Percentiles rank a stretch among this genome's conserved stretches.
phyloP scores from a whole-genome alignment of 306 rosid species.

The Cercis canadensis region DNA sequence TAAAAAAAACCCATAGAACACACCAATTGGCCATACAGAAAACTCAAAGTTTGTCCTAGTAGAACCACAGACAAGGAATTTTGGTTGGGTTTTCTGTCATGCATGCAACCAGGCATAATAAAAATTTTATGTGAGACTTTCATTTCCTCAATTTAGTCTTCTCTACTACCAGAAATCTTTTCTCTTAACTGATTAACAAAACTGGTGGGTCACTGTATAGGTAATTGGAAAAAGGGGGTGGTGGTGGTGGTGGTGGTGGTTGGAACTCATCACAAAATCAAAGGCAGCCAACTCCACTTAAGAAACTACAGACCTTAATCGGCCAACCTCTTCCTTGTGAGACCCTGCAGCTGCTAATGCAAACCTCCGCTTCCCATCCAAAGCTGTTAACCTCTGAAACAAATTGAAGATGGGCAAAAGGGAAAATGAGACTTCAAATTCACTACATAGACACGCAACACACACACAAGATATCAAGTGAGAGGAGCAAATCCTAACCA shows the following conservation, averaged over 20 bases:
- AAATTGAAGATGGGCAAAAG: conserved; percentile 28
- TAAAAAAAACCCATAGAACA: background rate
- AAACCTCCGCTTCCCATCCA: conserved; percentile 94
- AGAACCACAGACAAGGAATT: background rate
- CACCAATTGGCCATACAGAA: conserved; percentile 13
- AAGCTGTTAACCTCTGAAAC: conserved; percentile 86
- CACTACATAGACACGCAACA: too few relatives aligned
- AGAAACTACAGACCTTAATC: conserved; percentile 69
- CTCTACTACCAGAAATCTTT: background rate
- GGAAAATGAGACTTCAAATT: conserved; percentile 20
- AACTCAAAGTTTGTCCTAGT: background rate
- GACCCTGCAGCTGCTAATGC: conserved; percentile 95
- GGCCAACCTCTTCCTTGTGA: conserved; percentile 93
- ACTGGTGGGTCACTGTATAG: background rate
- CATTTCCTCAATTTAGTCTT: background rate
- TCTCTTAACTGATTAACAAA: conserved; percentile 13
- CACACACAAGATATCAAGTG: too few relatives aligned
- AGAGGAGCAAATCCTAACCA: too few relatives aligned
- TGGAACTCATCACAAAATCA: background rate
- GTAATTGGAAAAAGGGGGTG: too few relatives aligned
- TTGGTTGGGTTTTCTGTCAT: background rate
- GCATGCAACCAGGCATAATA: background rate
- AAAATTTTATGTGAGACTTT: too few relatives aligned
- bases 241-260: too few relatives aligned
- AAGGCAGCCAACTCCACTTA: background rate